Base-by-base conservation (phyloP, 73 alveolate genomes). In the Paramecium sonneborni region DNA sequence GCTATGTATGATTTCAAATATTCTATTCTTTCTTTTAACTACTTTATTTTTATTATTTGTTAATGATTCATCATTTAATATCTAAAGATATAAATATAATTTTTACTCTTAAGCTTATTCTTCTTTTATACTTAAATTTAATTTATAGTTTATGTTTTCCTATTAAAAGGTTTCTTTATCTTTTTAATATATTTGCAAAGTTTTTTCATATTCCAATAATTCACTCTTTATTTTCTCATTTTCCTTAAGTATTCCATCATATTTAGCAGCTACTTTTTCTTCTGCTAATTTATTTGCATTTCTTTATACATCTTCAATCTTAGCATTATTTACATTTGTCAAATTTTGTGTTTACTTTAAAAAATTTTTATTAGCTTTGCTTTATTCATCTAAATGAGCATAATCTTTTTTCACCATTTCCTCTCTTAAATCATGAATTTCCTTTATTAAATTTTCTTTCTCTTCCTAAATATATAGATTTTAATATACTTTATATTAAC, bases 211-310 rank as follows among this genome's bases (percentile, higher is more conserved):
- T 18, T 68, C 38, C 52, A 69, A 92, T 30, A 93, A 41, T 57
- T 93, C 92, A 26, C 26, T 32, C n/a, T 70, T 89, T 62, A 93
- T 68, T 34, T 93, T 89, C 18, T 72, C 91, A 46, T 70, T 89
- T 44, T 93, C 93, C 24, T 69, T 93, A 46, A 74, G 58, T 6
- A 84, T 70, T 12, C 48, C 37, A 2, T 93, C 93, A 23, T n/a
- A 26, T 92, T 92, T 10, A 37, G 55, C 76, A 28, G 34, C 92
- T n/a, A 91, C 57, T 55, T 90, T 37, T 41, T 89, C 32, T 18
- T 85, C 88, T 15, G 79, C 95, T 69, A 57, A 21, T 18, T 52
- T 89, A 4, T 26, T 86, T 26, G 93, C 90, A 28, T 91, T 46
- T 43, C 92, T 76, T 35, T 85, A 52, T 14, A 72, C 38, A 32